Evolutionary conservation across 1,284 basidiomycete species (phyloP).

Genomic region (Chondrostereum purpureum): DNA sequence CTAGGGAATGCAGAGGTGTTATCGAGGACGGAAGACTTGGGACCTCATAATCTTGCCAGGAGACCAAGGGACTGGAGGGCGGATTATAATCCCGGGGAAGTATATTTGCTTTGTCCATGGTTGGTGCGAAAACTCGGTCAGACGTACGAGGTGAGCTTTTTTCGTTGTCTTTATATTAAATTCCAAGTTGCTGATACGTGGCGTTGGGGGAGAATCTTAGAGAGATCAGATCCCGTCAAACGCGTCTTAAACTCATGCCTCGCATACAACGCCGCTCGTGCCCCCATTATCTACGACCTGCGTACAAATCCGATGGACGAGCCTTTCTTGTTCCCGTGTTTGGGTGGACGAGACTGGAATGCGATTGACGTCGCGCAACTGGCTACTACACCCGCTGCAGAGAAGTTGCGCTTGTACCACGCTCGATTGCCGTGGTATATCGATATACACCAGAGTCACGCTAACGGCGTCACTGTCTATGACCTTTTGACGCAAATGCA

Average conservation of each 20-base stretch:
- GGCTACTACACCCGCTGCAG: conserved; percentile 37
- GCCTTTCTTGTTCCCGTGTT: conserved; percentile 29
- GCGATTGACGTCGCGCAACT: conserved; percentile 35
- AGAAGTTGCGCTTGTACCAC: conserved; percentile 43
- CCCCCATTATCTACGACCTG: conserved; percentile 24
- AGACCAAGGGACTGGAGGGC: conserved; percentile 31
- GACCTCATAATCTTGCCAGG: conserved; percentile 21
- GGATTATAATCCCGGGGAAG: conserved; percentile 24
- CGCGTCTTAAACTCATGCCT: conserved; percentile 29
- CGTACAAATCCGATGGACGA: conserved; percentile 17
- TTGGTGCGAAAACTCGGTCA: conserved; percentile 7
- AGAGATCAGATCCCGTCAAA: conserved; percentile 22
- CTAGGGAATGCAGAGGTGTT: neutral
- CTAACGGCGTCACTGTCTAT: conserved; percentile 46
- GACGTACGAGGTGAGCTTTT: neutral
- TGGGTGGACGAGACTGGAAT: conserved; percentile 27
- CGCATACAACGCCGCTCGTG: conserved; percentile 19
- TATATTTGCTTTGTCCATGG: conserved; percentile 18
- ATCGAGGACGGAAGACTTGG: neutral
- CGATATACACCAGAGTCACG: conserved; percentile 37
- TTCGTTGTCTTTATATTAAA: too few relatives aligned
- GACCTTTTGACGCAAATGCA: conserved; percentile 40
- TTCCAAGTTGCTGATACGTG: too few relatives aligned
- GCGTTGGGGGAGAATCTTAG: too few relatives aligned
- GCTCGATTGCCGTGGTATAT: conserved; percentile 52